Percentiles rank a stretch among this genome's conserved stretches.
Evolutionary conservation across 2,329 filamentous ascomycete genomes (phyloP).

Genomic region (Arthroderma sp.): DNA sequence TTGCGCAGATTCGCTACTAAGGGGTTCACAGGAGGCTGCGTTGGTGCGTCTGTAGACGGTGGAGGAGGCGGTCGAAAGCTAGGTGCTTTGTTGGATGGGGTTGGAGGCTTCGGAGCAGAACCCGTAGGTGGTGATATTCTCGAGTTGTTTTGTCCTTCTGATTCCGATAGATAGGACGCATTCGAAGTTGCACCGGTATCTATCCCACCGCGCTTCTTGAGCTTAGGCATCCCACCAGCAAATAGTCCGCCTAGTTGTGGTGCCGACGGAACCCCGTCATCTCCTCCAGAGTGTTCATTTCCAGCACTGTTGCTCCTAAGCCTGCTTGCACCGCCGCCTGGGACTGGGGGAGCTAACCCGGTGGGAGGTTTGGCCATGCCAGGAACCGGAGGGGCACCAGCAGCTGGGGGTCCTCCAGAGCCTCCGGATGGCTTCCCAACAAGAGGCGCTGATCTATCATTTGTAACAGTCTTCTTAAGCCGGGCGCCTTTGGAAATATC

Average conservation of each 20-base stretch:
- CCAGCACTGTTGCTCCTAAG: slow-evolving; percentile 69
- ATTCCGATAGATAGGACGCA: slow-evolving; percentile 68
- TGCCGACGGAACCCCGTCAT: slow-evolving; percentile 44
- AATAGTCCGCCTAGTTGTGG: slow-evolving; percentile 83
- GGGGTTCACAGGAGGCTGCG: slow-evolving; percentile 42
- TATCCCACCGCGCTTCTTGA: slow-evolving; percentile 76
- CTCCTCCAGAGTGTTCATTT: slow-evolving; percentile 25
- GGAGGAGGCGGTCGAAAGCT: slow-evolving; percentile 37
- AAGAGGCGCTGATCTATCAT: slow-evolving; percentile 77
- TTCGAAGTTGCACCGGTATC: slow-evolving; percentile 61
- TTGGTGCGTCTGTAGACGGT: slow-evolving; percentile 37
- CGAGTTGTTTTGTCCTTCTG: slow-evolving; percentile 48
- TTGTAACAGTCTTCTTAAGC: slow-evolving; percentile 77
- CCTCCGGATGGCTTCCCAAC: slow-evolving; percentile 47
- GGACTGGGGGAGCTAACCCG: slow-evolving; percentile 59
- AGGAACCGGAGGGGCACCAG: slow-evolving; percentile 72
- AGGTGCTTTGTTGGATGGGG: slow-evolving; percentile 43
- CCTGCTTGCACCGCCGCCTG: slow-evolving; percentile 44
- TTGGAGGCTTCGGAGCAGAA: slow-evolving; percentile 47
- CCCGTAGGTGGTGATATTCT: slow-evolving; percentile 32
- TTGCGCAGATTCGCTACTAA: slow-evolving; percentile 49
- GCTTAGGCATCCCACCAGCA: slow-evolving; percentile 86
- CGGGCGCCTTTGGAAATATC: slow-evolving; percentile 74
- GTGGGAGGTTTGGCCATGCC: slow-evolving; percentile 48
- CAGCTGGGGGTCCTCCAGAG: slow-evolving; percentile 50